phyloP scores from a whole-genome alignment of 306 rosid species.

The Luffa aegyptiaca region DNA sequence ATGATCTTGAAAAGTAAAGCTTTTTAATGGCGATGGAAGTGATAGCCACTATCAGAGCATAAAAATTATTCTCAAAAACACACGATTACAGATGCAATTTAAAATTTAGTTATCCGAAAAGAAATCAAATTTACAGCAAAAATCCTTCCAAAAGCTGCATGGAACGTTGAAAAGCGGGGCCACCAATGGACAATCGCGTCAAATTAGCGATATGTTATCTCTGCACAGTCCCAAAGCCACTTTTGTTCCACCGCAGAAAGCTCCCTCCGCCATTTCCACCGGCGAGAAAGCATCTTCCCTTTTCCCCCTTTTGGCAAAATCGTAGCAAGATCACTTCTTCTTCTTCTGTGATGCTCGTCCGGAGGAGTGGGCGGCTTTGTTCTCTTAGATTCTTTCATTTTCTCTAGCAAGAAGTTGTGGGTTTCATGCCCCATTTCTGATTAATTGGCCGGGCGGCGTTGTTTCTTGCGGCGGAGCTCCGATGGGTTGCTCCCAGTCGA shows the following conservation, averaged over 20 bases:
- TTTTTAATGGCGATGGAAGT: background rate
- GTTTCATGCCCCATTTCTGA: background rate
- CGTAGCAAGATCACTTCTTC: background rate
- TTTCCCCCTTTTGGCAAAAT: background rate
- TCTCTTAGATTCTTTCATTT: background rate
- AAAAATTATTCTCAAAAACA: background rate
- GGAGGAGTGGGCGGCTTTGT: background rate
- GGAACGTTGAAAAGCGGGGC: constrained; percentile 6
- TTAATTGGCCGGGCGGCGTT: background rate
- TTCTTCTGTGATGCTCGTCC: background rate
- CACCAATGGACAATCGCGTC: constrained; percentile 2
- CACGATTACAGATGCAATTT: background rate
- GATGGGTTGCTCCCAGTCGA: constrained; percentile 90
- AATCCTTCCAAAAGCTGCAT: constrained; percentile 1
- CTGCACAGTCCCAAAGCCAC: background rate
- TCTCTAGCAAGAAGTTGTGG: background rate
- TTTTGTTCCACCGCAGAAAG: background rate
- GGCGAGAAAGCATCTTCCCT: background rate
- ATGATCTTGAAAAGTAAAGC: background rate
- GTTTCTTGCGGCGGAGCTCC: background rate
- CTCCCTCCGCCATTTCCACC: constrained; percentile 6
- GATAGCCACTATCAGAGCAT: background rate
- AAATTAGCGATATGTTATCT: constrained; percentile 5
- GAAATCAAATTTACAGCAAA: background rate
- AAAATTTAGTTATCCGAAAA: background rate